Percentiles rank a stretch among this genome's conserved stretches.
Evolutionary conservation across 2,329 filamentous ascomycete species (phyloP).

Genomic region (Zalaria obscura): DNA sequence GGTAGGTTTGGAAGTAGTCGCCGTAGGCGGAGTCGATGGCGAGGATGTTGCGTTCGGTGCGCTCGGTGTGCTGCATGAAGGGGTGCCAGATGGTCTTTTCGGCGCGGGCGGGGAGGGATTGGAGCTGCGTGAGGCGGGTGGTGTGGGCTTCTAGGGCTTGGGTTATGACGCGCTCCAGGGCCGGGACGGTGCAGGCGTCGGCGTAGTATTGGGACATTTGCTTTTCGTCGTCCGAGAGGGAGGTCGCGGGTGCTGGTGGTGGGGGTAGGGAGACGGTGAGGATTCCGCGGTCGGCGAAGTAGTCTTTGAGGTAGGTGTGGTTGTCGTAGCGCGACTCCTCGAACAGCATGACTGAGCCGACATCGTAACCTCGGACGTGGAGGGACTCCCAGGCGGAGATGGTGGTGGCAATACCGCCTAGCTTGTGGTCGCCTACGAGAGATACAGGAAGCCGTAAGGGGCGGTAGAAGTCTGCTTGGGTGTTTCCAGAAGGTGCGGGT

Average conservation of each 20-base stretch:
- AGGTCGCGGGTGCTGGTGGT: slow-evolving; percentile 39
- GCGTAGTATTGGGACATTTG: slow-evolving; percentile 53
- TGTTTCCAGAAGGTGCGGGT: slow-evolving; percentile 58
- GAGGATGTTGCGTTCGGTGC: slow-evolving; percentile 48
- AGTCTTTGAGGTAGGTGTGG: slow-evolving; percentile 49
- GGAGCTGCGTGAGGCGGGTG: slow-evolving; percentile 42
- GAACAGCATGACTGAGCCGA: slow-evolving; percentile 58
- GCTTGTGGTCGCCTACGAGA: slow-evolving; percentile 58
- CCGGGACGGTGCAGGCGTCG: slow-evolving; percentile 23
- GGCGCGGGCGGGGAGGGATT: slow-evolving; percentile 47
- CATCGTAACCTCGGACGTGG: slow-evolving; percentile 62
- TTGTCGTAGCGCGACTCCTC: slow-evolving; percentile 53
- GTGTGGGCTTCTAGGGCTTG: slow-evolving; percentile 40
- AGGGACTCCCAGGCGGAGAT: slow-evolving; percentile 72
- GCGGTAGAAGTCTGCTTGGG: slow-evolving; percentile 65
- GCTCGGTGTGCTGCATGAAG: slow-evolving; percentile 63
- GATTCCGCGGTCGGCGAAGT: slow-evolving; percentile 49
- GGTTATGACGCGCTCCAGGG: slow-evolving; percentile 33
- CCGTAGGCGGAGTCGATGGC: slow-evolving; percentile 70
- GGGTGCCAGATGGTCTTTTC: slow-evolving; percentile 66
- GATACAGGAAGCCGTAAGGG: slow-evolving; percentile 60
- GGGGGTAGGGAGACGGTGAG: slow-evolving; percentile 18
- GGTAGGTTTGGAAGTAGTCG: slow-evolving; percentile 57
- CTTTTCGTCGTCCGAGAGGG: slow-evolving; percentile 34
- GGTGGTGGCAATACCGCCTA: slow-evolving; percentile 69